Evolutionary conservation across 2,329 filamentous ascomycete species (phyloP), one percentile per base, ranked within the genome.

Genomic region (Rhynchosporium agropyri): DNA sequence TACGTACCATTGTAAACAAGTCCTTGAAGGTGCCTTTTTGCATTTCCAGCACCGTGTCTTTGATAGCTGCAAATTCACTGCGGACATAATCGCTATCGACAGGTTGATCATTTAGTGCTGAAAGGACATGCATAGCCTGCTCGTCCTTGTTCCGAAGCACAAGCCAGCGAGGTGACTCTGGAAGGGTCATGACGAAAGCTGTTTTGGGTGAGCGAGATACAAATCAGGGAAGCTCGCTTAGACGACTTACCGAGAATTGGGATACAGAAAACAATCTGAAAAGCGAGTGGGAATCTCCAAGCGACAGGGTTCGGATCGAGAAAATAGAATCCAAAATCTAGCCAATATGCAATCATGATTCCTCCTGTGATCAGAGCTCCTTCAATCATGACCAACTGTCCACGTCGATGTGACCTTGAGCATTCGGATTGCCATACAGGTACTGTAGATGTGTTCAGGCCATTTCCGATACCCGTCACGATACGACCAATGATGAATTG

Each of bases 41-140:
- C 33, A 67, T 78, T 72, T 92, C 89, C n/a, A 85, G 76, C n/a
- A 90, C 87, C 0, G 89, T 85, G 60, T 87, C 83, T 69, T 84
- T 84, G 67, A 82, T 82, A 45, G 77, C 76, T 3, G 70, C 59
- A 59, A 79, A 77, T 71, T 89, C 84, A 40, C 82, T 76, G 46
- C 81, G 76, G n/a, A 87, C 82, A 57, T 83, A 77, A 20, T 78
- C 79, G 63, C 83, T 26, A 28, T 87, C 79, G 6, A 78, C 64
- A 4, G 79, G 71, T 3, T 67, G 65, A 58, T 80, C 76, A 3
- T 72, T 70, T 4, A 81, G 69, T 1, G 77, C 77, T 15, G 79
- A 75, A 3, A 83, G 75, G 3, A 81, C 78, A 26, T 76, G 74
- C 0, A 73, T 67, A 1, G 79, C 80, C 63, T 82, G 80, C 5